Evolutionary conservation across 176 grass and related monocot genomes (phyloP).

Genomic region (sorghum (Sorghum bicolor)): Sorghum_bicolor_NCBIv3 NC_012875.2:59473001-59473500

Average conservation of each 20-base stretch:
- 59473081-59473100: background rate
- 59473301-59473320: constrained; percentile 91
- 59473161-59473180: background rate
- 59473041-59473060: background rate
- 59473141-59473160: background rate
- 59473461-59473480: constrained; percentile 83
- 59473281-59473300: constrained; percentile 82
- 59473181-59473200: background rate
- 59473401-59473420: background rate
- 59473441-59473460: constrained; percentile 96
- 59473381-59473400: background rate
- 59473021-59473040: constrained; percentile 73
- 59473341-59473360: constrained; percentile 28
- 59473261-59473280: constrained; percentile 97
- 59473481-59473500: constrained; percentile 86
- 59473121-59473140: background rate
- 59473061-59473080: background rate
- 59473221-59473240: constrained; percentile 97
- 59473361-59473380: background rate
- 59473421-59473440: constrained; percentile 11
- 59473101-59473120: background rate
- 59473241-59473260: constrained; percentile 96
- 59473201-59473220: background rate
- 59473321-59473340: constrained; percentile 96
- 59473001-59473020: constrained; percentile 75